These are phyloP conservation scores for Phytopythium oedochilum DNA, from an alignment of 352 stramenopile genomes.

Conservation along the genomic window DNA sequence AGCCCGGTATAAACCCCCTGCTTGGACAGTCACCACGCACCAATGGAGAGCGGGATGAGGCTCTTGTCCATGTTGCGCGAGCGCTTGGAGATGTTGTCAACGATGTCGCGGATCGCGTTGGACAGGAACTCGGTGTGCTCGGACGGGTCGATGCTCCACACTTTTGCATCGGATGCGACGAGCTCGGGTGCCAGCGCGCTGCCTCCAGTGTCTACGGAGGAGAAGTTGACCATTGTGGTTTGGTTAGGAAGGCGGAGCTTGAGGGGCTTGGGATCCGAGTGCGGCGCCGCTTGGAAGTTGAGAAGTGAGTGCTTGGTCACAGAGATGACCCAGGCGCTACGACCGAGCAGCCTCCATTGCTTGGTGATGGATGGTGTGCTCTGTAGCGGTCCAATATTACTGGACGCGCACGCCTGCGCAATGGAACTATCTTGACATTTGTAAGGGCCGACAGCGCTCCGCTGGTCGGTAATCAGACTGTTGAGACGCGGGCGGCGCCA, in stretches of 20 bases:
- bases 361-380: background rate
- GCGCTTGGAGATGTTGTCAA: constrained; percentile 80
- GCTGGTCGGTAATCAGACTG: background rate
- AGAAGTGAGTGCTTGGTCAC: background rate
- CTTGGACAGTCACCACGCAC: constrained; percentile 24
- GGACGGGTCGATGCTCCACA: constrained; percentile 27
- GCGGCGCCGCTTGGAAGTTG: background rate
- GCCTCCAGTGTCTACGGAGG: background rate
- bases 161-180: constrained; percentile 4
- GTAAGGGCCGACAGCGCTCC: background rate
- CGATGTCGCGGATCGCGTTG: constrained; percentile 88
- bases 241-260: background rate
- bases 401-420: background rate
- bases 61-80: constrained; percentile 63
- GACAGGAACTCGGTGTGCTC: constrained; percentile 24
- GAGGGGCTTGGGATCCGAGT: background rate
- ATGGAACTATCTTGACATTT: background rate
- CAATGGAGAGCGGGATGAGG: constrained; percentile 83
- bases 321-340: no score
- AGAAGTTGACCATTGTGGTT: constrained; percentile 6
- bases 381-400: background rate
- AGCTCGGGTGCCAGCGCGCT: background rate
- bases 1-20: no score
- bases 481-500: background rate
- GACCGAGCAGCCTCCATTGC: no score